Evolutionary conservation across 768 basidiomycete species (phyloP), one percentile per base, ranked within the genome.

Genomic region (Mycena galericulata): DNA sequence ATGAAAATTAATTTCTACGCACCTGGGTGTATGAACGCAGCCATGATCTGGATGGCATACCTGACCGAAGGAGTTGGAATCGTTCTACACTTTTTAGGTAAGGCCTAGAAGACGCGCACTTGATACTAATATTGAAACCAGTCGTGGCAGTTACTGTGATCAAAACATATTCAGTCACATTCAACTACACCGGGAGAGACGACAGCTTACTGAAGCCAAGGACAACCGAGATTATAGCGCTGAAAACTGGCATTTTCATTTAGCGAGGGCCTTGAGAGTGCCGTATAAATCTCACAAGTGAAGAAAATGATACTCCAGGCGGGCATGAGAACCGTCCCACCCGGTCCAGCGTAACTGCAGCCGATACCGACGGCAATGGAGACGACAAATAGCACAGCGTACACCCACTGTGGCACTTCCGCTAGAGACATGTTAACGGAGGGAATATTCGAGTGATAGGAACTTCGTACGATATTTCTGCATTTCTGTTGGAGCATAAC

Each of bases 341-440:
- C 74, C 20, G 79, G 69, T 26, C 80, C 80, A 26, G 79, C 76
- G 68, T 83, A 83, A 54, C 79, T 78, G 64, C 80, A 80, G 29
- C 86, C 87, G 61, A 89, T 87, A 18, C 84, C 87, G 12, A 89
- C 75, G 12, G 69, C 83, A 27, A 89, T 71, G 1, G 86, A 86
- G 7, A 79, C 73, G 18, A 86, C 15, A 71, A 89, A 86, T 15
- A 88, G 70, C 12, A 73, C 38, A 2, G 76, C 75, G 68, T 88
- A 89, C 73, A 82, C 87, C 84, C 83, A 88, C 69, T 85, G 84
- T 12, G 87, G 87, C 1, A 87, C 87, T 71, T 88, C 87, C 17
- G 77, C 72, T 74, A 40, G 4, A 36, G 51, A 34, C 29, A 38
- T 30, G 10, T 43, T 22, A 32, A 40, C 50, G 5, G 15, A 2